phyloP scores from a whole-genome alignment of 1,284 basidiomycete species.

The Heimioporus retisporus region DNA sequence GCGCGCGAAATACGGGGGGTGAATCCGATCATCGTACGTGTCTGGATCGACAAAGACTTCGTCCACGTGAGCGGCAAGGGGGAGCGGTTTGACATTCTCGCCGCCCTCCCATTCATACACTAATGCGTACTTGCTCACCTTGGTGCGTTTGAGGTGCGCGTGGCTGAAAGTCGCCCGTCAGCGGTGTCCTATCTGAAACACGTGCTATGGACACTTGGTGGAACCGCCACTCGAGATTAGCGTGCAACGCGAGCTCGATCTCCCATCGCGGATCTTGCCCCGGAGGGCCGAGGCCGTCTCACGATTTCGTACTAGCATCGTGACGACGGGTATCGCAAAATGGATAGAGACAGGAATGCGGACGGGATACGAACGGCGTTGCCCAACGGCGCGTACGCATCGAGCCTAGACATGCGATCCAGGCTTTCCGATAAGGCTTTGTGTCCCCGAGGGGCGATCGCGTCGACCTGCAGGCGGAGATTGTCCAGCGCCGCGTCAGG shows the following conservation, averaged over 20 bases:
- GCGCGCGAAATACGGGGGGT: conserved; percentile 60
- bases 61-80: conserved; percentile 71
- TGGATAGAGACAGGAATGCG: conserved; percentile 19
- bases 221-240: conserved; percentile 53
- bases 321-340: neutral
- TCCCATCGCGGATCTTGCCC: conserved; percentile 59
- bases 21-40: conserved; percentile 62
- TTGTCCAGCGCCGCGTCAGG: conserved; percentile 10
- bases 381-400: conserved; percentile 53
- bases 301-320: conserved; percentile 46
- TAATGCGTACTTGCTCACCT: conserved; percentile 70
- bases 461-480: conserved; percentile 45
- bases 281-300: conserved; percentile 52
- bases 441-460: conserved; percentile 43
- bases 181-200: neutral
- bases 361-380: conserved; percentile 58
- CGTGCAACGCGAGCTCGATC: conserved; percentile 52
- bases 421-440: conserved; percentile 43
- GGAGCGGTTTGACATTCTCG: conserved; percentile 66
- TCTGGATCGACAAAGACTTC: conserved; percentile 69
- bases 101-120: conserved; percentile 72
- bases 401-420: conserved; percentile 45
- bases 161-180: conserved; percentile 53
- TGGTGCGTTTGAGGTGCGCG: conserved; percentile 56
- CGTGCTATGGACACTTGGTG: conserved; percentile 48